Evolutionary conservation across 257 asterid species (phyloP), one percentile per base, ranked within the genome.

Genomic region (Solanum medicagineum): DNA sequence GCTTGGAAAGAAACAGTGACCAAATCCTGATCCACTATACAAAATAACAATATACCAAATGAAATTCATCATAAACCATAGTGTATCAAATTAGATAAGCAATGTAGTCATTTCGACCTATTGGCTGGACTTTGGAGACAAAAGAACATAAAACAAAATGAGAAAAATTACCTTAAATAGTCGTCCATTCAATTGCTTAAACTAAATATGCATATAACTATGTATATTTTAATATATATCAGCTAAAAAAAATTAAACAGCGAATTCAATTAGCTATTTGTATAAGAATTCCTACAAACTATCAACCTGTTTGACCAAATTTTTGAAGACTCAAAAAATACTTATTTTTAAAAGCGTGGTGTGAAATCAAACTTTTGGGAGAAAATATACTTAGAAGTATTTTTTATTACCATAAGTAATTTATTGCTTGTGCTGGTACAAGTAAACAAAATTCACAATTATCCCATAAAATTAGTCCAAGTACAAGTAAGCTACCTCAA

Each of bases 281-380:
- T 63, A 13, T 13, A 63, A 63, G 26, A 19, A 26, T 26, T 26
- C 2, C 10, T 24, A 19, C 1, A 4, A 63, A 24, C 71, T 63
- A 24, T 6, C 8, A 60, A 9, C 2, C 5, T 11, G 4, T 10
- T 62, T 22, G 69, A 0, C 2, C 4, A 22, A 12, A 0, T 0
- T 63, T 13, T 24, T 24, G 6, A 36, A 13, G 10, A 26, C 2
- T 40, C 16, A 0, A 63, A 24, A 12, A 63, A 6, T 63, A 4
- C 1, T 24, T 22, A 6, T 0, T 36, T 63, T 24, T 29, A 22
- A 63, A 63, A 24, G 0, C 13, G 0, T 11, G 19, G 2, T 63
- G 19, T 63, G 24, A 5, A 5, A 13, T 17, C 5, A 24, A 26
- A 10, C 36, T 22, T 36, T 36, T 36, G 40, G 40, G 6, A 36